phyloP scores from a whole-genome alignment of 306 rosid species.

The Pyrus bretschneideri region DNA sequence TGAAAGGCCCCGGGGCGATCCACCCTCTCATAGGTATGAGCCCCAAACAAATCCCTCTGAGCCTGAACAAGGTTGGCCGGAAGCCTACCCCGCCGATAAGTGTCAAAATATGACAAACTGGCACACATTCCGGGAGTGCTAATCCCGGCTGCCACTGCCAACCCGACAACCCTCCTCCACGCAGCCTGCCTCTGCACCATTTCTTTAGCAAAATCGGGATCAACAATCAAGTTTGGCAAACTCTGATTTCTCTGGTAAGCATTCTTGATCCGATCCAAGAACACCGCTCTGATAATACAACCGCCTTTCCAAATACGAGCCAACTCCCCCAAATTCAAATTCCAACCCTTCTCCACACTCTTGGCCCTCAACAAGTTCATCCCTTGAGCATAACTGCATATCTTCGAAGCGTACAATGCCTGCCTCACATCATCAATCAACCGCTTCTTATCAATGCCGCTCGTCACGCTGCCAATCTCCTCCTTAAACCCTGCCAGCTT shows the following conservation, averaged over 20 bases:
- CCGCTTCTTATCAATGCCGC: constrained; percentile 66
- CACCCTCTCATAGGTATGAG: constrained; percentile 80
- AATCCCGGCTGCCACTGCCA: constrained; percentile 77
- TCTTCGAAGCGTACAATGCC: constrained; percentile 88
- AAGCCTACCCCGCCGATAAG: constrained; percentile 74
- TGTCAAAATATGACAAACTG: constrained; percentile 84
- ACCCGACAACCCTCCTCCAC: constrained; percentile 87
- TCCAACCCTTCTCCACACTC: constrained; percentile 80
- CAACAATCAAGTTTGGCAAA: constrained; percentile 73
- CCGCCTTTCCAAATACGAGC: constrained; percentile 99
- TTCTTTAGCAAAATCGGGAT: constrained; percentile 84
- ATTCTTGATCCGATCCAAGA: constrained; percentile 86
- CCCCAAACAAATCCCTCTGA: constrained; percentile 92
- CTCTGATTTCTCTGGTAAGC: constrained; percentile 82
- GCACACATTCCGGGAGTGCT: constrained; percentile 99
- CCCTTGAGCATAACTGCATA: constrained; percentile 94
- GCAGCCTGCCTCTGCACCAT: constrained; percentile 98
- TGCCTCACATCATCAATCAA: constrained; percentile 91
- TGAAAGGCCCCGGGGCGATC: constrained; percentile 86
- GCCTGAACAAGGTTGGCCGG: constrained; percentile 98
- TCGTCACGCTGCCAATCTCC: constrained; percentile 29
- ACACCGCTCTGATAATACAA: constrained; percentile 86
- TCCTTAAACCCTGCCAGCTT: constrained; percentile 75
- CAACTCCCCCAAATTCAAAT: constrained; percentile 78
- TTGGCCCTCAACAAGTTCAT: constrained; percentile 91